Evolutionary conservation across 805 yeast species (phyloP).

Genomic region (Kockiozyma suomiensis): DNA sequence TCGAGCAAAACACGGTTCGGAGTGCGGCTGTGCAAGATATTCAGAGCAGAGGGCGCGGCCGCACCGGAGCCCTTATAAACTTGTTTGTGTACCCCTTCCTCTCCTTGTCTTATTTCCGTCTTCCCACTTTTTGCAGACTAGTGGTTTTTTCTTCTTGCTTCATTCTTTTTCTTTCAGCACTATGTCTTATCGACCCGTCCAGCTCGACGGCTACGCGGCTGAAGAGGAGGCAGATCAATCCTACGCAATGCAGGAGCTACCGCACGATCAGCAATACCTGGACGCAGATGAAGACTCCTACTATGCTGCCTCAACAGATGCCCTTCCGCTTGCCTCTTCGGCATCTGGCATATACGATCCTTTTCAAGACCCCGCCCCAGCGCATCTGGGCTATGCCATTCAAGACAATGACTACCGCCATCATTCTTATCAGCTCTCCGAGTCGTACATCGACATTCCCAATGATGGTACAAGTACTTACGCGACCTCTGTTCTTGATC

Average conservation of each 20-base stretch:
- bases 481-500: conserved; percentile 2
- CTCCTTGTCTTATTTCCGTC: neutral
- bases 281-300: conserved; percentile 3
- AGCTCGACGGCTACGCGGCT: neutral
- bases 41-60: no score
- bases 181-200: conserved; percentile 22
- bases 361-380: neutral
- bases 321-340: conserved; percentile 13
- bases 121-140: neutral
- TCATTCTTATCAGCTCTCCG: conserved; percentile 5
- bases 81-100: no score
- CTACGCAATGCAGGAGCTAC: conserved; percentile 9
- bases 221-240: conserved; percentile 1
- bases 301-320: conserved; percentile 15
- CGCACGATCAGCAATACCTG: neutral
- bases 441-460: conserved; percentile 1
- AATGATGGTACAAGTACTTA: neutral
- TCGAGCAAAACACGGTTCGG: no score
- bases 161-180: neutral
- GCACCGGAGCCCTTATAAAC: no score
- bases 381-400: neutral
- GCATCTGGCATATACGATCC: conserved; percentile 22
- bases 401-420: neutral
- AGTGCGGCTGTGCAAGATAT: no score
- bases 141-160: neutral